Evolutionary conservation across 106 monocot genomes (phyloP).

Genomic region (Allium fistulosum): DNA sequence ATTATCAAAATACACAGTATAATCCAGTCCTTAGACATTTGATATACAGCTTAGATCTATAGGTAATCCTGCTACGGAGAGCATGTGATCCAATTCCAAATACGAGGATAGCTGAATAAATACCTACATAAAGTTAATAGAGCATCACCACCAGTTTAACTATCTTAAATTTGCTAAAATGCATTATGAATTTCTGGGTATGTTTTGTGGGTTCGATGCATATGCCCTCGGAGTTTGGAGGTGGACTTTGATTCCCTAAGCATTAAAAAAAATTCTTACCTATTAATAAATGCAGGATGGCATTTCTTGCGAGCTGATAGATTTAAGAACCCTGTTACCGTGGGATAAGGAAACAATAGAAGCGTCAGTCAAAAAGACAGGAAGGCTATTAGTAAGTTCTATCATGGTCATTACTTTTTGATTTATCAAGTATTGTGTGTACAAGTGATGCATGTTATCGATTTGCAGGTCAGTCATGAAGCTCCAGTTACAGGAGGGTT

Average conservation of each 20-base stretch:
- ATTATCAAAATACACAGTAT: no score
- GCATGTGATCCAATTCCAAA: no score
- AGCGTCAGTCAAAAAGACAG: conserved; percentile 88
- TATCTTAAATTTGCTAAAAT: no score
- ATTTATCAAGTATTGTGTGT: not conserved
- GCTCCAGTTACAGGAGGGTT: conserved; percentile 96
- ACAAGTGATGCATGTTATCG: not conserved
- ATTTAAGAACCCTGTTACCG: conserved; percentile 78
- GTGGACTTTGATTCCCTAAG: not conserved
- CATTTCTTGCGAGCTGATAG: conserved; percentile 93
- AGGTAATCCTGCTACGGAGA: no score
- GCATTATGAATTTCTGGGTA: no score
- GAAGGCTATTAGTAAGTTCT: conserved; percentile 63
- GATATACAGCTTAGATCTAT: no score
- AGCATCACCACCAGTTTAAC: no score
- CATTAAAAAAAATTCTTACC: not conserved
- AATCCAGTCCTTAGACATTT: no score
- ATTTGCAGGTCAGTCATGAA: conserved; percentile 90
- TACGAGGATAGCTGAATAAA: not conserved
- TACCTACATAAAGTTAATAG: not conserved
- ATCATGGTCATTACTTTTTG: not conserved
- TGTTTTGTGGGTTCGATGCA: not conserved
- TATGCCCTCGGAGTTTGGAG: no score
- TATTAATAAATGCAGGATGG: conserved; percentile 55
- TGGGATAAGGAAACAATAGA: conserved; percentile 96